Base-by-base conservation (phyloP, 2,329 filamentous ascomycete species). In the Pseudophaeomoniella oleicola region DNA sequence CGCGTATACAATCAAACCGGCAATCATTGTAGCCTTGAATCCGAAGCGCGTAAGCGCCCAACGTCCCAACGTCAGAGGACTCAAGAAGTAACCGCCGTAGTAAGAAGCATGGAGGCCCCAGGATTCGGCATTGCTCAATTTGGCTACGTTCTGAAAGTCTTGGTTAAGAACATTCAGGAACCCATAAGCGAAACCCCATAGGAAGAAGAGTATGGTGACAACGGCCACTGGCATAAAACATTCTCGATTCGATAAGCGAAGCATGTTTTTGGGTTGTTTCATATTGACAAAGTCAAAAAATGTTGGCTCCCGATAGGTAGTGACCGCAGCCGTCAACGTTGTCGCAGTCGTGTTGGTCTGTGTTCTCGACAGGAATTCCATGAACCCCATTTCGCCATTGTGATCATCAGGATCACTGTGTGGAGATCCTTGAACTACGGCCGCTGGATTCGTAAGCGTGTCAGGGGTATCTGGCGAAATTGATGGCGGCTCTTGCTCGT, bases 101-200 rank as follows among this genome's bases (percentile, higher is more conserved):
- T 78, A 78, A 10, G 72, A 70, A 30, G 63, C 67, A 43, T 77
- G 72, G 6, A 76, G 63, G 10, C 67, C 71, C 10, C 66, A 51
- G 2, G 57, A 60, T 48, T 71, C 59, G 19, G 55, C 59, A 4
- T 55, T 44, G 4, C 53, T 60, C 51, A 70, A 64, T 4, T 57
- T 51, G 2, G 68, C 66, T 10, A 75, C 64, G 10, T 50, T 44
- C 46, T 74, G 67, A 45, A 78, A 77, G 37, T 72, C 69, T 0
- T 53, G 49, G 52, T 93, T 93, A 17, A 94, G 69, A 0, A 78
- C 80, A 49, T 90, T 85, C 4, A 94, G 64, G 2, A 94, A 68
- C 1, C 87, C 87, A 47, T 94, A 94, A 0, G 85, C 86, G 39
- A 94, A 80, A 0, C 87, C 87, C 86, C 85, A 93, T 2, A 94